Evolutionary conservation across 257 asterid species (phyloP).

Genomic region (Apocynum venetum): DNA sequence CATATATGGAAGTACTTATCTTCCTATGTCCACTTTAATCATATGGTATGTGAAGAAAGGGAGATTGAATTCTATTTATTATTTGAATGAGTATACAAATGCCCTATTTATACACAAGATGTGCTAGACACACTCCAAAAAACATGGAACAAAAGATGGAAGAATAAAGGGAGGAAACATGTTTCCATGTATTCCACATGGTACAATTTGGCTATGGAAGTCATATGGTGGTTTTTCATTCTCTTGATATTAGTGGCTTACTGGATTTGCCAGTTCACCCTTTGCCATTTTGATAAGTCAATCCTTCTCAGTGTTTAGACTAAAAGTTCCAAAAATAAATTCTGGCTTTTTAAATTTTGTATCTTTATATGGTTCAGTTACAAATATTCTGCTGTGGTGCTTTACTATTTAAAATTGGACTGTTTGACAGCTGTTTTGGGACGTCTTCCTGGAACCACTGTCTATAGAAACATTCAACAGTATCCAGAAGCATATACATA

Average conservation of each 20-base stretch:
- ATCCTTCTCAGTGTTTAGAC: constrained; percentile 5
- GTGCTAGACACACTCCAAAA: too few species aligned
- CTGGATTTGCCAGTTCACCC: neutral
- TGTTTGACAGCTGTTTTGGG: constrained; percentile 81
- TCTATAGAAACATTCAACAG: constrained; percentile 83
- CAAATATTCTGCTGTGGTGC: neutral
- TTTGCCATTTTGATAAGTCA: neutral
- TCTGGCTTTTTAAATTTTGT: neutral
- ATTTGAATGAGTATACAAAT: too few species aligned
- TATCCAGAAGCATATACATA: constrained; percentile 97
- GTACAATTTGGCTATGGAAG: neutral
- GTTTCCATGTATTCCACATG: neutral
- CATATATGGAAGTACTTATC: neutral
- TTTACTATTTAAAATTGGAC: constrained; percentile 7
- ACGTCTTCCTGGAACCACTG: constrained; percentile 95
- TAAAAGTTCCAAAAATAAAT: neutral
- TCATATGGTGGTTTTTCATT: neutral
- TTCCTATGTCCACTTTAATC: neutral
- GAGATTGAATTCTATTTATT: too few species aligned
- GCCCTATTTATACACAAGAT: too few species aligned
- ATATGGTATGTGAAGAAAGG: too few species aligned
- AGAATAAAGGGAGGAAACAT: too few species aligned
- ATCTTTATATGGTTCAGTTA: neutral
- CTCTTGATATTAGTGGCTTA: neutral
- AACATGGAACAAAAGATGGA: too few species aligned